Evolutionary conservation across 129 eudicot species (phyloP), one percentile per base, ranked within the genome.

Genomic region (Escallonia rubra): DNA sequence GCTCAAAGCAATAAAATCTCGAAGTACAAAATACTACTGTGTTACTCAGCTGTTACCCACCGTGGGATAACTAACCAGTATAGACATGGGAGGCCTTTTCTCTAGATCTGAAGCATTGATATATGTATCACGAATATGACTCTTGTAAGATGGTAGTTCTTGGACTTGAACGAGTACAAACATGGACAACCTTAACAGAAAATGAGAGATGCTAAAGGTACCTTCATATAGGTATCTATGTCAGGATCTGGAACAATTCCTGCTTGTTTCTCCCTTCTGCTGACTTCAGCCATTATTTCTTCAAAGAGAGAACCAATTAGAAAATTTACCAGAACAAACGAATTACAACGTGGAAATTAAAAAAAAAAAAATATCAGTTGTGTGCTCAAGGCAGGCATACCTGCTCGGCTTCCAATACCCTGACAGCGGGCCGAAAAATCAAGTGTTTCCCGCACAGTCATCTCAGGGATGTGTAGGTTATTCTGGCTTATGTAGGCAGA

Each of bases 161-260:
- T 23, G 34, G 34, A 23, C 34, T 23, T 23, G 34, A 23, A 23
- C 34, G 34, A 23, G 34, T 23, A 23, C 34, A 23, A 23, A 23
- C 34, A 23, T 23, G 34, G 34, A 23, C 34, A 23, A 23, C 34
- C 34, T 23, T 23, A 11, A 47, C 42, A 64, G 43, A 7, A 23
- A 5, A 23, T 12, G 3, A 34, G 23, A 39, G 8, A 64, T 38
- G 2, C 38, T 43, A 50, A 50, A 50, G 51, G 10, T 66, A 80
- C 89, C 89, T 83, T 83, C 89, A 83, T 83, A 65, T 73, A 83
- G 43, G 82, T 78, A 68, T 83, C 89, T 43, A 80, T 61, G 74
- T 83, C 83, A 39, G 83, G 85, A 70, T 83, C 89, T 44, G 89
- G 89, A 65, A 76, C 41, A 34, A 83, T 50, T 44, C 89, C 89